phyloP scores from a whole-genome alignment of 2,329 filamentous ascomycete genomes.

The Phialemoniopsis sp. region DNA sequence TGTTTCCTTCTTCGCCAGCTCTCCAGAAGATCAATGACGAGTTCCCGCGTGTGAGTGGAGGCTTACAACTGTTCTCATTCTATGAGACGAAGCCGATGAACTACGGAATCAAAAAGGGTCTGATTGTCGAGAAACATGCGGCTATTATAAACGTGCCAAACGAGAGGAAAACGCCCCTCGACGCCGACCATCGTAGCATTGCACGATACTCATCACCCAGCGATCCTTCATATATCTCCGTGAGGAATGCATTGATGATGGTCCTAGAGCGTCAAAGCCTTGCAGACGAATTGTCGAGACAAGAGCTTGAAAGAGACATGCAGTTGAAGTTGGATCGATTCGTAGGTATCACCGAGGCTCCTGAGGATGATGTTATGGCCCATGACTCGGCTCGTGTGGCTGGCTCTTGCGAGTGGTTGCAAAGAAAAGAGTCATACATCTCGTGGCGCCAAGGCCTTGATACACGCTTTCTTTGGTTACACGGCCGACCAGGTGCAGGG shows the following conservation, averaged over 20 bases:
- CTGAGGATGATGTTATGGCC: conserved; percentile 11
- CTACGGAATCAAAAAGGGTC: conserved; percentile 11
- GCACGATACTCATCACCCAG: conserved; percentile 15
- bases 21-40: conserved; percentile 25
- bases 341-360: conserved; percentile 4
- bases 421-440: conserved; percentile 1
- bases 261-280: too few species aligned
- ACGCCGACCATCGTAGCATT: conserved; percentile 23
- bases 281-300: too few species aligned
- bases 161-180: conserved; percentile 17
- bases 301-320: too few species aligned
- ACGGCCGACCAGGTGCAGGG: conserved; percentile 12
- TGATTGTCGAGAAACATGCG: conserved; percentile 23
- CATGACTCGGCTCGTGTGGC: conserved; percentile 2
- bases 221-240: conserved; percentile 17
- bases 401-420: conserved; percentile 13
- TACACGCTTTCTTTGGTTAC: conserved; percentile 9
- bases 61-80: conserved; percentile 23
- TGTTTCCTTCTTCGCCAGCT: conserved; percentile 17
- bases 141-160: conserved; percentile 21
- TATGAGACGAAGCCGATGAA: conserved; percentile 22
- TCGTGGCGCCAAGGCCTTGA: conserved; percentile 5
- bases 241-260: conserved; percentile 19
- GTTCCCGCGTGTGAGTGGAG: conserved; percentile 18
- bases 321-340: conserved; percentile 3